Percentiles rank a stretch among this genome's conserved stretches.
These are phyloP conservation scores for Macadamia tetraphylla DNA, from an alignment of 164 flowering plant species.

Conservation along the genomic window DNA sequence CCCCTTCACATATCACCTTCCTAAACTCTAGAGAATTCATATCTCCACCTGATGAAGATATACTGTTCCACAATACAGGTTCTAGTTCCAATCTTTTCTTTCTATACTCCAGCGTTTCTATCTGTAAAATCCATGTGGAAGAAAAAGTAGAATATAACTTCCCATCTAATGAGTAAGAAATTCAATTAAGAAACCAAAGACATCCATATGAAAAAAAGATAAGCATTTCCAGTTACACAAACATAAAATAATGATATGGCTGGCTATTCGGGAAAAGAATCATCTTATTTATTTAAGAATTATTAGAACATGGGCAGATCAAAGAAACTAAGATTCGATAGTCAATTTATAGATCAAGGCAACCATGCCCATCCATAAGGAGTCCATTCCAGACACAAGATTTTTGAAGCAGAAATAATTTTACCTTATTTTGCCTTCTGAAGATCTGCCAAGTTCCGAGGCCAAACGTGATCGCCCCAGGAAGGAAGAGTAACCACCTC, in stretches of 20 bases:
- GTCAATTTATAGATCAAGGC: neutral
- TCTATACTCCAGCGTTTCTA: constrained; percentile 57
- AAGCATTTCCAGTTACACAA: neutral
- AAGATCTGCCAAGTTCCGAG: constrained; percentile 94
- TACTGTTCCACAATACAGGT: constrained; percentile 27
- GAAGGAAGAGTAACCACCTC: constrained; percentile 71
- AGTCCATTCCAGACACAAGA: neutral
- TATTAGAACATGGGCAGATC: neutral
- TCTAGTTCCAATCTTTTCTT: constrained; percentile 44
- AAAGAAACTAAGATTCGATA: neutral
- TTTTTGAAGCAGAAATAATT: neutral
- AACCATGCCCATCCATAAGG: neutral
- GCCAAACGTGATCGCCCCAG: constrained; percentile 89
- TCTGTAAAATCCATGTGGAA: constrained; percentile 23
- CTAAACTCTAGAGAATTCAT: constrained; percentile 63
- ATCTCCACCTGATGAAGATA: constrained; percentile 26
- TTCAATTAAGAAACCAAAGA: neutral
- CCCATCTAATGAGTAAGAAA: neutral
- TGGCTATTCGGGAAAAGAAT: neutral
- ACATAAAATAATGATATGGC: neutral
- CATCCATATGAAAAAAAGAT: neutral
- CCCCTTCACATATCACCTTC: constrained; percentile 62
- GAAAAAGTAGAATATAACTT: neutral
- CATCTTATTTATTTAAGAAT: neutral
- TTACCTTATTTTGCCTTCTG: constrained; percentile 72